Evolutionary conservation across 1,139 yeast genomes (phyloP).

Genomic region (Sugiyamaella xylanicola): DNA sequence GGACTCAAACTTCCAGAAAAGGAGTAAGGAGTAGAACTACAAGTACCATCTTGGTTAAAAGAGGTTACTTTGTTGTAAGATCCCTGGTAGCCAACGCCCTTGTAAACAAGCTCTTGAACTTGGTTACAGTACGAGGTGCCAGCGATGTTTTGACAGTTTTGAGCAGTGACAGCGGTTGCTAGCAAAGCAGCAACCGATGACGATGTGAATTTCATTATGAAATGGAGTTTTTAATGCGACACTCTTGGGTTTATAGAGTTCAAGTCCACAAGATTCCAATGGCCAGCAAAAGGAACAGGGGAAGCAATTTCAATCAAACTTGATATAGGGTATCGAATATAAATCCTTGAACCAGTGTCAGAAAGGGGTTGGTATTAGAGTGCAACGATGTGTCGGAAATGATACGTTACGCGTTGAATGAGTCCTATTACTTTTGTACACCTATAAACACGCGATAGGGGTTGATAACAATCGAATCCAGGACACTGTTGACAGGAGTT

Average conservation of each 20-base stretch:
- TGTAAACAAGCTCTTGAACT: constrained; percentile 67
- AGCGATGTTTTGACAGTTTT: constrained; percentile 35
- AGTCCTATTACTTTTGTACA: not conserved
- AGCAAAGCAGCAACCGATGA: constrained; percentile 19
- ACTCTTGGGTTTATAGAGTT: not conserved
- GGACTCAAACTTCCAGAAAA: constrained; percentile 83
- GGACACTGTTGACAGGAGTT: not conserved
- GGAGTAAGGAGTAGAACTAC: constrained; percentile 53
- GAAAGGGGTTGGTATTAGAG: not conserved
- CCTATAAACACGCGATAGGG: constrained; percentile 1
- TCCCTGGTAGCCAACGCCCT: constrained; percentile 77
- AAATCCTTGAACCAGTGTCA: not conserved
- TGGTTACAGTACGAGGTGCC: constrained; percentile 86
- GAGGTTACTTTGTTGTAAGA: constrained; percentile 69
- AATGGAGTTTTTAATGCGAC: not conserved
- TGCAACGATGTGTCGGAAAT: not conserved
- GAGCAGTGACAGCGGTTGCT: constrained; percentile 27
- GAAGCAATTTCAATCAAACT: no score
- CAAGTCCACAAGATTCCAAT: not conserved
- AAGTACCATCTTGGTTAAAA: constrained; percentile 64
- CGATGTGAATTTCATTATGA: constrained; percentile 11
- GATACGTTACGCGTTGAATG: not conserved
- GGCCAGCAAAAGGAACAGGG: not conserved
- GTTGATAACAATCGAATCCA: not conserved
- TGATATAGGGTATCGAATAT: not conserved